Percentiles rank a stretch among this genome's conserved stretches.
phyloP scores from a whole-genome alignment of 2,329 filamentous ascomycete species.

The Diaporthe amygdali region DNA sequence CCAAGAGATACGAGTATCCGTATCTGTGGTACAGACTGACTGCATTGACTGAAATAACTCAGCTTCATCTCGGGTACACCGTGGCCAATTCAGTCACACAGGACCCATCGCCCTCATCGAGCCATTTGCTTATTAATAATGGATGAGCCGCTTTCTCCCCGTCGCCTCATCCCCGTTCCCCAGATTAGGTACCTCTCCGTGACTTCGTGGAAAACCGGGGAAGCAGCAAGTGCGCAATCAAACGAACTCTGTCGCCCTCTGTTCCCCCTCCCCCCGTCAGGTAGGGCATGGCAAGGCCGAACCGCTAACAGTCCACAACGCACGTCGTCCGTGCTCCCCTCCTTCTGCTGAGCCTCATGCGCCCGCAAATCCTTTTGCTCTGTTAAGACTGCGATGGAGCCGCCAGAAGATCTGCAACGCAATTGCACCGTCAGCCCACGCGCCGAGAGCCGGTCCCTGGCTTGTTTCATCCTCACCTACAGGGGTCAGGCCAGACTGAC shows the following conservation, averaged over 20 bases:
- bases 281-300: neutral
- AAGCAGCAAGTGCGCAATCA: conserved; percentile 7
- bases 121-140: conserved; percentile 17
- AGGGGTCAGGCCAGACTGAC: conserved; percentile 11
- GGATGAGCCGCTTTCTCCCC: neutral
- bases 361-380: conserved; percentile 3
- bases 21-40: neutral
- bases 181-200: conserved; percentile 8
- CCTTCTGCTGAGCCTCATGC: neutral
- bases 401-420: conserved; percentile 9
- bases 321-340: neutral
- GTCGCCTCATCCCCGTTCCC: conserved; percentile 6
- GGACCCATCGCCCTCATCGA: neutral
- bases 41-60: conserved; percentile 1
- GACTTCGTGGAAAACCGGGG: neutral
- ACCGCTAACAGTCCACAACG: neutral
- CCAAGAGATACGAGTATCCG: neutral
- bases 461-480: conserved; percentile 17
- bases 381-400: neutral
- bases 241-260: neutral
- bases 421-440: conserved; percentile 15
- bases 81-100: neutral
- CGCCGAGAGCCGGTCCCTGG: conserved; percentile 12
- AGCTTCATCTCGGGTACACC: conserved; percentile 15
- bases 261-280: neutral